phyloP scores from a whole-genome alignment of 805 yeast species.

The Candida railenensis region DNA sequence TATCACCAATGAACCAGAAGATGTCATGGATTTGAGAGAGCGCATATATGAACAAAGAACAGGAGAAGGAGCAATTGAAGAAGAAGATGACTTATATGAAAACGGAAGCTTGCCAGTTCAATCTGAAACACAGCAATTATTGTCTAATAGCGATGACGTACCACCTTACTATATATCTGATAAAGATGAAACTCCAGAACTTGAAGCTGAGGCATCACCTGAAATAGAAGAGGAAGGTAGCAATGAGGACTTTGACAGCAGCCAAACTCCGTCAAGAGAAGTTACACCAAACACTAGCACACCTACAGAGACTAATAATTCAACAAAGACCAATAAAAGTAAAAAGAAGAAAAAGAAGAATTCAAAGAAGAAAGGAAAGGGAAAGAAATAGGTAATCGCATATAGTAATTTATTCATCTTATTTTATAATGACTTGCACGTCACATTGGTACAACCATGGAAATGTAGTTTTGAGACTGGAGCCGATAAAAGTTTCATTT shows the following conservation, averaged over 20 bases:
- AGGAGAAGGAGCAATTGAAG: conserved; percentile 24
- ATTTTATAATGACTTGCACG: too few species aligned
- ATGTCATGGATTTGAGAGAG: conserved; percentile 32
- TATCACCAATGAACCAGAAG: conserved; percentile 33
- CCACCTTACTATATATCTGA: conserved; percentile 2
- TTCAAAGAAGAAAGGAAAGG: conserved; percentile 4
- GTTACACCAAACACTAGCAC: not conserved
- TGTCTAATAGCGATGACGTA: not conserved
- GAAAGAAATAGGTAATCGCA: conserved; percentile 2
- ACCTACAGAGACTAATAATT: not conserved
- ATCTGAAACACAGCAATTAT: conserved; percentile 7
- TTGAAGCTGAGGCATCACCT: conserved; percentile 18
- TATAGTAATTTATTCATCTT: not conserved
- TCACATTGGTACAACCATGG: too few species aligned
- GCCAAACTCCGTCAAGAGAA: conserved; percentile 1
- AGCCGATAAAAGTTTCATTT: too few species aligned
- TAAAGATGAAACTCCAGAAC: conserved; percentile 17
- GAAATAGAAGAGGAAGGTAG: conserved; percentile 18
- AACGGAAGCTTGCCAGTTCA: conserved; percentile 14
- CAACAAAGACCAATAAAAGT: not conserved
- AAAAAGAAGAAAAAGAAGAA: conserved; percentile 6
- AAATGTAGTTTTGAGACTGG: too few species aligned
- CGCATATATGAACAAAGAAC: conserved; percentile 28
- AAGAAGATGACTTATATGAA: conserved; percentile 16
- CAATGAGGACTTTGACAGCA: conserved; percentile 2